These are phyloP conservation scores for Elsinoe ampelina DNA, from an alignment of 2,329 filamentous ascomycete species.

Conservation along the genomic window DNA sequence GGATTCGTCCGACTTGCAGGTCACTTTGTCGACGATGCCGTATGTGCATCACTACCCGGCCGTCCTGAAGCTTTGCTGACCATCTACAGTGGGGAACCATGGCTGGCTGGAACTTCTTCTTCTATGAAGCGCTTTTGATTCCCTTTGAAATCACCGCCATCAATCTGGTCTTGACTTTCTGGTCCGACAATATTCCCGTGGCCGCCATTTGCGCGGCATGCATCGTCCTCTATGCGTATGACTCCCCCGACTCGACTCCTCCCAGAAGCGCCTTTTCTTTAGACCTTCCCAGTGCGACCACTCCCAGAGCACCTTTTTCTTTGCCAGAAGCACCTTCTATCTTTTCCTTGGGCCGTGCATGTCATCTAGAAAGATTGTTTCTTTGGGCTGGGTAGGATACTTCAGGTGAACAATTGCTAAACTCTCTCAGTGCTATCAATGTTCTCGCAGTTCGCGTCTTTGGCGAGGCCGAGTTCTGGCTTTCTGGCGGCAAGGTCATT, in stretches of 20 bases:
- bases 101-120: slow-evolving; percentile 41
- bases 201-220: slow-evolving; percentile 7
- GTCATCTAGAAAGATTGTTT: not conserved
- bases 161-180: slow-evolving; percentile 30
- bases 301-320: slow-evolving; percentile 4
- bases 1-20: slow-evolving; percentile 54
- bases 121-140: slow-evolving; percentile 40
- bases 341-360: not conserved
- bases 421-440: slow-evolving; percentile 28
- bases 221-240: slow-evolving; percentile 7
- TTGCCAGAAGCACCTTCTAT: not conserved
- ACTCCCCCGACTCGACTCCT: slow-evolving; percentile 9
- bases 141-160: slow-evolving; percentile 41
- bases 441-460: slow-evolving; percentile 36
- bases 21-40: slow-evolving; percentile 51
- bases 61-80: slow-evolving; percentile 17
- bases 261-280: slow-evolving; percentile 9
- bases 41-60: not conserved
- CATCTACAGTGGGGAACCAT: slow-evolving; percentile 42
- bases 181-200: slow-evolving; percentile 32
- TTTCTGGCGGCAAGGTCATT: slow-evolving; percentile 41
- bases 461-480: slow-evolving; percentile 42
- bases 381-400: not conserved
- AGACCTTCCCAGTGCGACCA: not conserved
- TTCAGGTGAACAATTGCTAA: slow-evolving; percentile 13